phyloP scores from a whole-genome alignment of 768 basidiomycete genomes.

The Russula abietina region DNA sequence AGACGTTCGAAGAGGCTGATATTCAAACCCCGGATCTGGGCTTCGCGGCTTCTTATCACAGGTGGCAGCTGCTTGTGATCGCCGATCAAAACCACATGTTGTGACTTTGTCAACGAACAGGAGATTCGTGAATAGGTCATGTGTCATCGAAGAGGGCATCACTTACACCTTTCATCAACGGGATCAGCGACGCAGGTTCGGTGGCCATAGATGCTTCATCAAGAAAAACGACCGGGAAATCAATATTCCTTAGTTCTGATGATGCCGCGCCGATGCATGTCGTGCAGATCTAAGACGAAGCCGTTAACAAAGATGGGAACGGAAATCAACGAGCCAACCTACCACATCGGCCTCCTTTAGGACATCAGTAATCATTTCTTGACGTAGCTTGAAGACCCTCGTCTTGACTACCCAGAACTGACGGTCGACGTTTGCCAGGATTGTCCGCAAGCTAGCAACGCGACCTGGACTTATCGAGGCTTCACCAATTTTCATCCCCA shows the following conservation, averaged over 20 bases:
- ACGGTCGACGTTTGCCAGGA: constrained; percentile 29
- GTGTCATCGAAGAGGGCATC: constrained; percentile 15
- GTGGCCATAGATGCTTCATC: constrained; percentile 98
- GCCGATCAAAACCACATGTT: constrained; percentile 85
- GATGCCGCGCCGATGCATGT: constrained; percentile 80
- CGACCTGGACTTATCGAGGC: constrained; percentile 16
- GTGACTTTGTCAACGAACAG: constrained; percentile 43
- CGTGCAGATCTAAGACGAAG: constrained; percentile 62
- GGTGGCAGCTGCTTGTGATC: constrained; percentile 96
- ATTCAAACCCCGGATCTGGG: constrained; percentile 64
- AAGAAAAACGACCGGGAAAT: constrained; percentile 89
- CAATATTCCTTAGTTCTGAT: constrained; percentile 56
- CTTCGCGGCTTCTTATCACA: constrained; percentile 73
- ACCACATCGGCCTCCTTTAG: constrained; percentile 69
- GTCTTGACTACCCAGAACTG: constrained; percentile 33
- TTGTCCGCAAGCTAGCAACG: constrained; percentile 31
- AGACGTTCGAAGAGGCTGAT: constrained; percentile 85
- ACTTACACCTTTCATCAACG: constrained; percentile 90
- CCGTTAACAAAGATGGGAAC: constrained; percentile 5
- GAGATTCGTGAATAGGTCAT: constrained; percentile 21
- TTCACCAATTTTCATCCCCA: constrained; percentile 9
- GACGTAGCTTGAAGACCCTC: constrained; percentile 49
- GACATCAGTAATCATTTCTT: constrained; percentile 59
- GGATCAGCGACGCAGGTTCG: constrained; percentile 86
- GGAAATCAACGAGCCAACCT: constrained; percentile 30